Conservation (phyloP, 2,329 filamentous ascomycete genomes). For the Thelonectria discophora region DNA sequence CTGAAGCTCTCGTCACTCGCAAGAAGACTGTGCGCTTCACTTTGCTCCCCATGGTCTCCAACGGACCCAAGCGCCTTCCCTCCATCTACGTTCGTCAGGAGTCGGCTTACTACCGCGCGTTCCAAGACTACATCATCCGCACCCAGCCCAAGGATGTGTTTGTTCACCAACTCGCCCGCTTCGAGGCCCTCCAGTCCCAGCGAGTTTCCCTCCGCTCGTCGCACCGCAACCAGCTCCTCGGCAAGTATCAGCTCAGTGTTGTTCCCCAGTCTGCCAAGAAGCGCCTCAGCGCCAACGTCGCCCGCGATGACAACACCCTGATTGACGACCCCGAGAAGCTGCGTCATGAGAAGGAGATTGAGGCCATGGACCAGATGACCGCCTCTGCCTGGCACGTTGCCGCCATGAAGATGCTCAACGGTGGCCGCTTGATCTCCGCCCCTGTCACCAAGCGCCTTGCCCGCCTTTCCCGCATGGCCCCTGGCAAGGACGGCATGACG, state of each 20-base stretch:
- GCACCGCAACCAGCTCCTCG: slow-evolving; percentile 83
- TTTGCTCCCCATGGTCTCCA: slow-evolving; percentile 56
- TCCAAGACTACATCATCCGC: slow-evolving; percentile 76
- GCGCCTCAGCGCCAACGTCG: slow-evolving; percentile 76
- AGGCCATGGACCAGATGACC: slow-evolving; percentile 78
- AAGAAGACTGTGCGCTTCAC: slow-evolving; percentile 85
- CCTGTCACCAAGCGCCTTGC: slow-evolving; percentile 71
- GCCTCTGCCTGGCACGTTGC: slow-evolving; percentile 69
- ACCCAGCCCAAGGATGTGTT: slow-evolving; percentile 78
- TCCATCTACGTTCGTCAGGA: slow-evolving; percentile 67
- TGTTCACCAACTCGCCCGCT: slow-evolving; percentile 83
- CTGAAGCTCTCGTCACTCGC: slow-evolving; percentile 45
- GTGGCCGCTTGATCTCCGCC: slow-evolving; percentile 70
- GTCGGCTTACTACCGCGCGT: slow-evolving; percentile 88
- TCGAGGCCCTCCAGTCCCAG: slow-evolving; percentile 86
- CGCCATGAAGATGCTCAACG: slow-evolving; percentile 68
- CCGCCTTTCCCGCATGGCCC: slow-evolving; percentile 60
- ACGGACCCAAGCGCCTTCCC: slow-evolving; percentile 60
- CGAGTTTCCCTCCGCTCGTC: slow-evolving; percentile 76
- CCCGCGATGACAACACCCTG: slow-evolving; percentile 73
- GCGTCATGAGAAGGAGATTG: slow-evolving; percentile 78
- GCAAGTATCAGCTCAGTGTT: slow-evolving; percentile 82
- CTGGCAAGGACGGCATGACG: slow-evolving; percentile 53
- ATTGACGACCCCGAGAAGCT: slow-evolving; percentile 70
- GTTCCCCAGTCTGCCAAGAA: slow-evolving; percentile 74